phyloP scores from a whole-genome alignment of 1,139 yeast genomes.

The Pichia sp. region DNA sequence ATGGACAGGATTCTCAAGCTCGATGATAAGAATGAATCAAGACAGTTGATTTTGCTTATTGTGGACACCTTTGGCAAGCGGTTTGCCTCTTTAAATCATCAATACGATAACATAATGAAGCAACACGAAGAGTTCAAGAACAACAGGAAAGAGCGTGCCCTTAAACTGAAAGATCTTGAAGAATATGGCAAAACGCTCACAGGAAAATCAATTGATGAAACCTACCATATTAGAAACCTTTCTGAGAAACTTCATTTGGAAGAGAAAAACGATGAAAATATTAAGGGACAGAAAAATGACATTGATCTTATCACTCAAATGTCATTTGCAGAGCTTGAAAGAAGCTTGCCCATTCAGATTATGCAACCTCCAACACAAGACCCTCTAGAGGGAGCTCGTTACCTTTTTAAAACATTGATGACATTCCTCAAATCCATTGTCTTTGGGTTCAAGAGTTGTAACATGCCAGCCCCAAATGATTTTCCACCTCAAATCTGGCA shows the following conservation, averaged over 20 bases:
- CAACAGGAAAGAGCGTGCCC: constrained; percentile 36
- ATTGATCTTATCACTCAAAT: constrained; percentile 23
- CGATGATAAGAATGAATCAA: constrained; percentile 77
- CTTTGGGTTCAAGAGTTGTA: constrained; percentile 83
- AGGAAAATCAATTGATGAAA: constrained; percentile 20
- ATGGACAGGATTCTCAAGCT: constrained; percentile 84
- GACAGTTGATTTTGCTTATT: constrained; percentile 74
- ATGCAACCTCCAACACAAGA: constrained; percentile 43
- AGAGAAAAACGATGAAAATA: constrained; percentile 3
- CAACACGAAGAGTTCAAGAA: constrained; percentile 51
- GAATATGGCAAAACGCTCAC: constrained; percentile 20
- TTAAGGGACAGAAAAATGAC: constrained; percentile 20
- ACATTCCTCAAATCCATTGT: constrained; percentile 86
- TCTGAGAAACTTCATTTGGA: constrained; percentile 12
- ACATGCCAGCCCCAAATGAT: constrained; percentile 74
- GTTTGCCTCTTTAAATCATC: constrained; percentile 66
- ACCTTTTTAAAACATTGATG: constrained; percentile 81
- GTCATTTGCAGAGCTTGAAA: constrained; percentile 41
- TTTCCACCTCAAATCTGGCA: constrained; percentile 71
- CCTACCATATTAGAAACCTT: constrained; percentile 10
- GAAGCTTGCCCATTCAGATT: constrained; percentile 41
- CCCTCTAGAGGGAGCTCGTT: constrained; percentile 80
- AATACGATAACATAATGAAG: constrained; percentile 59
- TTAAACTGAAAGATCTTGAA: constrained; percentile 33
- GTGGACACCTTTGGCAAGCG: constrained; percentile 85